Percentiles rank a stretch among this genome's conserved stretches.
phyloP scores from a whole-genome alignment of 306 rosid genomes.

The Ceratonia siliqua region DNA sequence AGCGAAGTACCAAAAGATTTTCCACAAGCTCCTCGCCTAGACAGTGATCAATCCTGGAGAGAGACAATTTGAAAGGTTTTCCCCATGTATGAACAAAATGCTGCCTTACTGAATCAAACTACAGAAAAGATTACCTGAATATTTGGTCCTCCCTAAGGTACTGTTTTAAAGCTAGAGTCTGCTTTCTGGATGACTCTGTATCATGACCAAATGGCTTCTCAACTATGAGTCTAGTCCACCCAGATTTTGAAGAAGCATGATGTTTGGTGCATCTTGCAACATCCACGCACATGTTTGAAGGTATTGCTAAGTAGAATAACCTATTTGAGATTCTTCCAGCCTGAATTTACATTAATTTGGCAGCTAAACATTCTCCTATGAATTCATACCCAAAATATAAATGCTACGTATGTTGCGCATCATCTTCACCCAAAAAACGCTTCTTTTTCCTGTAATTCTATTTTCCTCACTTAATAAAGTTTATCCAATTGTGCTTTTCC shows the following conservation, averaged over 20 bases:
- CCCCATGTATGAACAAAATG: not conserved
- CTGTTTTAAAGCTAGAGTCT: slow-evolving; percentile 48
- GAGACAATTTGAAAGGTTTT: slow-evolving; percentile 1
- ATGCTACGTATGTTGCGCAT: not conserved
- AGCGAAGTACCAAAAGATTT: slow-evolving; percentile 69
- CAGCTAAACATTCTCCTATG: not conserved
- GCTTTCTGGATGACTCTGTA: slow-evolving; percentile 54
- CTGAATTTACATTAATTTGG: slow-evolving; percentile 2
- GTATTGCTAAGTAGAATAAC: slow-evolving; percentile 61
- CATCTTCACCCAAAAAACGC: not conserved
- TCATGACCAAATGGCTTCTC: slow-evolving; percentile 76
- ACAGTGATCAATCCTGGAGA: slow-evolving; percentile 64
- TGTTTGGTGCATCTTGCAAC: slow-evolving; percentile 58
- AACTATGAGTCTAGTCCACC: slow-evolving; percentile 73
- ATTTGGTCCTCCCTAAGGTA: slow-evolving; percentile 66
- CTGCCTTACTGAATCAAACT: not conserved
- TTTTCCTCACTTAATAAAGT: not conserved
- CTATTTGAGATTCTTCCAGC: slow-evolving; percentile 52
- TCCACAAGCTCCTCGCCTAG: slow-evolving; percentile 71
- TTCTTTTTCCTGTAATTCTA: not conserved
- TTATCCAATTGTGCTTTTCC: not conserved
- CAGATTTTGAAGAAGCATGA: slow-evolving; percentile 56
- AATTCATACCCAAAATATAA: not conserved
- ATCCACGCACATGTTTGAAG: slow-evolving; percentile 60
- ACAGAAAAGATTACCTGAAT: slow-evolving; percentile 47